Base-by-base conservation (phyloP, 192 early-diverging fungal species). In the Coemansia guatemalensis region DNA sequence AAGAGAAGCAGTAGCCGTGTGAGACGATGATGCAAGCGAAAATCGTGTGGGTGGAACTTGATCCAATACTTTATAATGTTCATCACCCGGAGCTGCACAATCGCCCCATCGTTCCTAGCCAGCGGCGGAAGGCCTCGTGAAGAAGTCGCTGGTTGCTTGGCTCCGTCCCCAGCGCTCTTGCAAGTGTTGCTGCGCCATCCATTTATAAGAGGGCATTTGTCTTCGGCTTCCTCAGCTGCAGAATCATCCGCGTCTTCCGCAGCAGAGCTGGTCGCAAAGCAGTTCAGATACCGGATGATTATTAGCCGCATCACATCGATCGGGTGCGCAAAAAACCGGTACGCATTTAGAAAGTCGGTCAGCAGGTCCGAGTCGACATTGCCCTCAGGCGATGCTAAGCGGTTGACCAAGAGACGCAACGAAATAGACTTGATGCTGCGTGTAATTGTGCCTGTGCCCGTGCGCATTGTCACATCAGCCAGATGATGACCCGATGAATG, bases 31-130 rank as follows among this genome's bases (percentile, higher is more conserved):
- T 80, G 77, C 24, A 80, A 50, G 22, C 69, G 62, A 39, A 83
- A 83, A 56, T 83, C 82, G 55, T 86, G 84, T 53, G 85, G 88
- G 58, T 94, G 92, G 51, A 73, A 85, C 60, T 95, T 93, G 24
- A 95, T 71, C 95, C 95, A 98, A 56, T 83, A 85, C 71, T 94
- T 96, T 67, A 95, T 77, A 4, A 92, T 87, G 71, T 92, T 92
- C 71, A 89, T 91, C 0, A 96, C 91, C 3, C 92, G 88, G 47
- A 88, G 75, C 35, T 91, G 88, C 18, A 94, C 79, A 39, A 83
- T 80, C 14, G 82, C 74, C 8, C 78, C 74, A 44, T 76, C 72
- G 56, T 74, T 80, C 22, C 72, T 64, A 26, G 60, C 68, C 24
- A 80, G 65, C 18, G 60, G 64, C 18, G 71, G 76, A 35, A 79